Conservation (phyloP, 164 flowering plant genomes). For the Malania oleifera region DNA sequence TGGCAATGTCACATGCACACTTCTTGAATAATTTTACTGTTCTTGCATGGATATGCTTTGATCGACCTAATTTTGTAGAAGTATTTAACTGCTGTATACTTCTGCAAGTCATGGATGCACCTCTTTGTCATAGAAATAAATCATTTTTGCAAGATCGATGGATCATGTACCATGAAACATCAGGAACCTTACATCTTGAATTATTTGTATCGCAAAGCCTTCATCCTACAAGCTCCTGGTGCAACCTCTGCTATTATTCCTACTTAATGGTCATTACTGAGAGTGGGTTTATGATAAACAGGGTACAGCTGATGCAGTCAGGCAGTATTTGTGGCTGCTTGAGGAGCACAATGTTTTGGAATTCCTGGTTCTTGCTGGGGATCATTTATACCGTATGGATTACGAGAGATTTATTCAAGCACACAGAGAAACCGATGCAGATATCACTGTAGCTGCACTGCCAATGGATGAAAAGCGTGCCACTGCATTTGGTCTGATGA, state of each 20-base stretch:
- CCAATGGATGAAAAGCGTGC: slow-evolving; percentile 89
- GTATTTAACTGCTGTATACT: neutral
- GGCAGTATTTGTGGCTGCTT: slow-evolving; percentile 90
- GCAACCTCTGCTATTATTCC: neutral
- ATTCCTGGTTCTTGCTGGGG: slow-evolving; percentile 82
- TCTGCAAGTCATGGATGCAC: neutral
- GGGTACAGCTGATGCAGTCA: slow-evolving; percentile 98
- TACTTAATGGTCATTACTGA: neutral
- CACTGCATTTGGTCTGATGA: slow-evolving; percentile 87
- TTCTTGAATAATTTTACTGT: neutral
- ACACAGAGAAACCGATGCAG: slow-evolving; percentile 87
- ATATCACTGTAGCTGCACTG: slow-evolving; percentile 88
- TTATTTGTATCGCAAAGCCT: neutral
- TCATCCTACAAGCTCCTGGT: neutral
- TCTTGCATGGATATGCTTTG: neutral
- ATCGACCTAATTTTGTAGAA: neutral
- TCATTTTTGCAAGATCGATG: neutral
- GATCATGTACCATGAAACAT: neutral
- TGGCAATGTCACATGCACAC: neutral
- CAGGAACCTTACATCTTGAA: neutral
- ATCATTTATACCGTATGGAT: slow-evolving; percentile 90
- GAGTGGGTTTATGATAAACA: slow-evolving; percentile 17
- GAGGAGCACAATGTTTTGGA: slow-evolving; percentile 88
- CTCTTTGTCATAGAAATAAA: neutral
- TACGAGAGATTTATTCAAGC: slow-evolving; percentile 83